Conservation (phyloP, 2,329 filamentous ascomycete species). For the Cryphonectria nitschkei region DNA sequence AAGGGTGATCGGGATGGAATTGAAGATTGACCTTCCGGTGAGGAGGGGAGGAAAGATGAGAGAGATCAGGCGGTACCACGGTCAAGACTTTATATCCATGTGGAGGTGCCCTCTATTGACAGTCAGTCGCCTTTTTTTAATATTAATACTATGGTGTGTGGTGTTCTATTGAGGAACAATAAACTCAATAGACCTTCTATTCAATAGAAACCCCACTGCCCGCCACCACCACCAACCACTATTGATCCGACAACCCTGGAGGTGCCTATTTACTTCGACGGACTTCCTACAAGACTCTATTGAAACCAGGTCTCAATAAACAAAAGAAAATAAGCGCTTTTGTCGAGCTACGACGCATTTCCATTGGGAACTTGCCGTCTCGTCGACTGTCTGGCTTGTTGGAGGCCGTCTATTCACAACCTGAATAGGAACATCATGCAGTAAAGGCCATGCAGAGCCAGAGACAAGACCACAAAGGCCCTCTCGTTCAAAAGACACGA, state of each 20-base stretch:
- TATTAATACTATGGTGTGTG: not conserved
- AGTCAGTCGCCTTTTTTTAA: not conserved
- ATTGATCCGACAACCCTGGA: not conserved
- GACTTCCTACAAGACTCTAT: not conserved
- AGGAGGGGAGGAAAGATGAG: conserved; percentile 7
- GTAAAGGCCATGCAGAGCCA: not conserved
- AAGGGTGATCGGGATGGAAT: conserved; percentile 17
- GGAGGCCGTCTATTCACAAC: conserved; percentile 1
- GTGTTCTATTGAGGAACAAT: conserved; percentile 27
- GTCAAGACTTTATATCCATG: conserved; percentile 18
- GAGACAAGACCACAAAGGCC: not conserved
- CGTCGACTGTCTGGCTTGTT: not conserved
- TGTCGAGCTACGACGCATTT: not conserved
- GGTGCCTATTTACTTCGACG: not conserved
- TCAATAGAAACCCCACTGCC: conserved; percentile 5
- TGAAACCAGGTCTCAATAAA: conserved; percentile 12
- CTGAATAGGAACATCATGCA: conserved; percentile 17
- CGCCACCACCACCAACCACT: not conserved
- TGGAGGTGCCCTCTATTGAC: conserved; percentile 18
- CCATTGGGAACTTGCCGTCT: not conserved
- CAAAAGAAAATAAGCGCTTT: not conserved
- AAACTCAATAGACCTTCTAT: conserved; percentile 6
- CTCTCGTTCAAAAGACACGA: not conserved
- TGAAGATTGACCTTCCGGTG: conserved; percentile 24
- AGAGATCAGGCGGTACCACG: not conserved